phyloP scores from a whole-genome alignment of 108 stramenopile genomes.

The Skeletonema grethae region DNA sequence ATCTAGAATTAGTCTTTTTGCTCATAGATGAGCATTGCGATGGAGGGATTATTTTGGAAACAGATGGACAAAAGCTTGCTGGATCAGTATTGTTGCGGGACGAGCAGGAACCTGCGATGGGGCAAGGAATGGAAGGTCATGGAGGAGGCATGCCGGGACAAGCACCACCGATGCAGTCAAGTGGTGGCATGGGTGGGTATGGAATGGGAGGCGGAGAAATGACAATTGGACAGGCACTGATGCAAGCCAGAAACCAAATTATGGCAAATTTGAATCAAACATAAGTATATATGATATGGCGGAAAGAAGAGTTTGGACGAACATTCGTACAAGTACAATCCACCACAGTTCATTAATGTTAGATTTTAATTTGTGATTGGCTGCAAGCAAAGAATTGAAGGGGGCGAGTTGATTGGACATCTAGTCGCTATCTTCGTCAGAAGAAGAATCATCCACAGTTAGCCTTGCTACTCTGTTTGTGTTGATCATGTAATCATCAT shows the following conservation, averaged over 20 bases:
- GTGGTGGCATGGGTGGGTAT: conserved; percentile 29
- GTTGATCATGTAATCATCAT: conserved; percentile 65
- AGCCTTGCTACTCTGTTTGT: conserved; percentile 72
- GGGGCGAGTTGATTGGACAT: not conserved
- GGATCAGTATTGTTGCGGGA: conserved; percentile 77
- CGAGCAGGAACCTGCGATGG: conserved; percentile 39
- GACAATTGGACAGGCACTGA: conserved; percentile 84
- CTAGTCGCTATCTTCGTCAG: conserved; percentile 37
- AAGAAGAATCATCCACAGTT: conserved; percentile 60
- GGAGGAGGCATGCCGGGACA: conserved; percentile 16
- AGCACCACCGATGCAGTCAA: conserved; percentile 31
- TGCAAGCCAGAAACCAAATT: conserved; percentile 81
- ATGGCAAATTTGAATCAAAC: conserved; percentile 54
- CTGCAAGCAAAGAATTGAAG: not conserved
- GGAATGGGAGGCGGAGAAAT: conserved; percentile 75
- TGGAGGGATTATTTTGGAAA: conserved; percentile 84
- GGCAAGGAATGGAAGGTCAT: conserved; percentile 10
- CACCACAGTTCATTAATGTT: conserved; percentile 4
- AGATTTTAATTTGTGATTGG: conserved; percentile 6
- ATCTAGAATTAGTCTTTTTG: conserved; percentile 85
- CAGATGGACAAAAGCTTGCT: conserved; percentile 76
- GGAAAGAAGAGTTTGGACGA: not conserved
- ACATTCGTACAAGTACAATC: conserved; percentile 4
- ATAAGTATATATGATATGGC: not conserved
- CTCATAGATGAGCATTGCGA: conserved; percentile 90